Conservation (phyloP, 2,329 filamentous ascomycete genomes). For the Aspergillus sp. region DNA sequence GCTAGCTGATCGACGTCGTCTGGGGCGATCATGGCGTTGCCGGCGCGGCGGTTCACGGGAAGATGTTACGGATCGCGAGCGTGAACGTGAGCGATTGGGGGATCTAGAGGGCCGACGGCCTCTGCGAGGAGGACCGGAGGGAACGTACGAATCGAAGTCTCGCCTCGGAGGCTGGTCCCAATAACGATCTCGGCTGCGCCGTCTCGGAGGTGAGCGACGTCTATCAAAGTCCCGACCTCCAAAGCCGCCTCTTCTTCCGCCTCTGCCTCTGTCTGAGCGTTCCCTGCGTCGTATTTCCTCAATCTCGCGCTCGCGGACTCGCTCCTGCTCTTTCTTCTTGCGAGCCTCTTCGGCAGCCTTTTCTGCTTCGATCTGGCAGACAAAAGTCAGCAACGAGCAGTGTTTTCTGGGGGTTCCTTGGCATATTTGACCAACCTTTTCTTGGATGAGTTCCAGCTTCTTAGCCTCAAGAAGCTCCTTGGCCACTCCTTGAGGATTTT, state of each 20-base stretch:
- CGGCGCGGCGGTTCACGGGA: slow-evolving; percentile 34
- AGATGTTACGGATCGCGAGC: slow-evolving; percentile 32
- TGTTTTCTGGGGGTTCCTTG: neutral
- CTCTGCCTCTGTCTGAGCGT: slow-evolving; percentile 39
- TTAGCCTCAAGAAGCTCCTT: slow-evolving; percentile 95
- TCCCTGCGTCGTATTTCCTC: slow-evolving; percentile 63
- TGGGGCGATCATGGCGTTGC: slow-evolving; percentile 26
- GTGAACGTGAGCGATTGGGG: slow-evolving; percentile 30
- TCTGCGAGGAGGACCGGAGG: slow-evolving; percentile 42
- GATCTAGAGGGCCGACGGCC: slow-evolving; percentile 39
- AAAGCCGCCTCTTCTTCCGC: slow-evolving; percentile 37
- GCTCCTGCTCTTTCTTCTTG: slow-evolving; percentile 68
- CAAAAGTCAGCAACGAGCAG: slow-evolving; percentile 11
- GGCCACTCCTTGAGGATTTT: slow-evolving; percentile 84
- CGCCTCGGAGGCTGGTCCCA: slow-evolving; percentile 50
- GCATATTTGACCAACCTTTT: slow-evolving; percentile 64
- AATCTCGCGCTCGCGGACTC: slow-evolving; percentile 69
- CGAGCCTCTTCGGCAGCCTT: slow-evolving; percentile 75
- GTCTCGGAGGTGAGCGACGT: slow-evolving; percentile 53
- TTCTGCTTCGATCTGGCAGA: slow-evolving; percentile 71
- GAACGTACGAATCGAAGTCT: slow-evolving; percentile 59
- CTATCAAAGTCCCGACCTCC: slow-evolving; percentile 48
- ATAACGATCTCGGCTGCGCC: slow-evolving; percentile 47
- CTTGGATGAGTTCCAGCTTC: slow-evolving; percentile 89
- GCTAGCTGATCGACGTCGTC: slow-evolving; percentile 34